A percentile compares a stretch with the other conserved stretches of the same genome.
Conservation (phyloP, 2,329 filamentous ascomycete genomes). For the Nigrospora osmanthi region DNA sequence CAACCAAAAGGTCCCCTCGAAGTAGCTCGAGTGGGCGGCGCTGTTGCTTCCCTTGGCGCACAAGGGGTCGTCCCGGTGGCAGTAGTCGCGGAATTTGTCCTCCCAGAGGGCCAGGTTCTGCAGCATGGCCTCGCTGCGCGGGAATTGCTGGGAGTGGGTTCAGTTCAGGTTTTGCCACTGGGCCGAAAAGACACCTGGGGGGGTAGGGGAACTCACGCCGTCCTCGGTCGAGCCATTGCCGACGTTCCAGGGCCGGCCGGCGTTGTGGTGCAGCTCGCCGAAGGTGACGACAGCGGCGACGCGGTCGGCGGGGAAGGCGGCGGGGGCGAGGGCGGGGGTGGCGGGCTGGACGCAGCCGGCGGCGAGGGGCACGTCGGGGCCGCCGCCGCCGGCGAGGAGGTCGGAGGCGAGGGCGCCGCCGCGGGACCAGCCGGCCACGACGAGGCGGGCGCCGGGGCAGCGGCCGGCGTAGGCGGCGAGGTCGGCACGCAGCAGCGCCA, state of each 20-base stretch:
- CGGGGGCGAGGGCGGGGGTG: not conserved
- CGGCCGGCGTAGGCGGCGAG: not conserved
- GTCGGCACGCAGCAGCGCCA: not conserved
- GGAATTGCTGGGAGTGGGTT: not conserved
- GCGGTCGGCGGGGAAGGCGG: not conserved
- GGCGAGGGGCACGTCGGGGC: not conserved
- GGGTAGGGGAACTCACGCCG: not conserved
- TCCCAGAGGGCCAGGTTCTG: not conserved
- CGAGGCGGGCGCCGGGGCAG: not conserved
- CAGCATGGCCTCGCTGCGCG: not conserved
- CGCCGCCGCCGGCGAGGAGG: not conserved
- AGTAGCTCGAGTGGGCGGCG: not conserved
- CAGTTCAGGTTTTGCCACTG: not conserved
- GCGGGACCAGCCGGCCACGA: not conserved
- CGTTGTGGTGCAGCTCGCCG: conserved; percentile 1
- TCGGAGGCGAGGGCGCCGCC: not conserved
- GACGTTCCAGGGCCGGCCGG: not conserved
- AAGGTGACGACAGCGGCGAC: not conserved
- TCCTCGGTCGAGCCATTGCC: not conserved
- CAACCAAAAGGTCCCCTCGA: not conserved
- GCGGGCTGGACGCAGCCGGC: not conserved
- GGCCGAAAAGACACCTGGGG: not conserved
- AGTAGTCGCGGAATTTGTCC: not conserved
- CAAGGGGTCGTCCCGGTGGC: not conserved
- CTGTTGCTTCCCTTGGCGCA: not conserved